Conservation (phyloP, 2,329 filamentous ascomycete genomes). For the Aspergillus transmontanensis region DNA sequence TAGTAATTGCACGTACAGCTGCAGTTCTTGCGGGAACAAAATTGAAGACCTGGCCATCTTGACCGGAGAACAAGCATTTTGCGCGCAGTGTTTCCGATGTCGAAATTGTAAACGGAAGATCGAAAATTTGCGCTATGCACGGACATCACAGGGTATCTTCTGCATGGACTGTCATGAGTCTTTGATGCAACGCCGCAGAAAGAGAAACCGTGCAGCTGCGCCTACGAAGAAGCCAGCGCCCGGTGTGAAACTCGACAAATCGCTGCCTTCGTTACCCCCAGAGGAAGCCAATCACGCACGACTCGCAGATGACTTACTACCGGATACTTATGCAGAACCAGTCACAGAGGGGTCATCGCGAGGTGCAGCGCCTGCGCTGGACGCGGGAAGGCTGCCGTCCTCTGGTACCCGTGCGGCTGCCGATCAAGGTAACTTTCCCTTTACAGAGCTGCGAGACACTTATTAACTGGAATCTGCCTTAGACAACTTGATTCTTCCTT, state of each 20-base stretch:
- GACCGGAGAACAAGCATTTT: slow-evolving; percentile 97
- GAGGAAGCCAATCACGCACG: slow-evolving; percentile 64
- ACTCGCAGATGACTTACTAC: slow-evolving; percentile 59
- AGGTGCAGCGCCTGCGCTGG: slow-evolving; percentile 25
- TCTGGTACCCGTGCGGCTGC: slow-evolving; percentile 25
- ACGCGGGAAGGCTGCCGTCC: slow-evolving; percentile 28
- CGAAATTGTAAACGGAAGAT: slow-evolving; percentile 99
- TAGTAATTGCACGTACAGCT: slow-evolving; percentile 99
- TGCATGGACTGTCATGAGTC: slow-evolving; percentile 99
- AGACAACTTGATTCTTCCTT: slow-evolving; percentile 70
- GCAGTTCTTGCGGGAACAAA: slow-evolving; percentile 93
- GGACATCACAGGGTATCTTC: slow-evolving; percentile 97
- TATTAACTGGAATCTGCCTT: background rate
- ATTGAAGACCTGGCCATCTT: slow-evolving; percentile 97
- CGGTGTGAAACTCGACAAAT: slow-evolving; percentile 78
- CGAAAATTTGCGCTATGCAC: slow-evolving; percentile 94
- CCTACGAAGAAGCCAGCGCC: slow-evolving; percentile 34
- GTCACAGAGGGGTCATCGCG: slow-evolving; percentile 29
- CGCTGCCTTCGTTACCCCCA: slow-evolving; percentile 84
- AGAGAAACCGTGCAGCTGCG: slow-evolving; percentile 71
- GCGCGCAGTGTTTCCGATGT: slow-evolving; percentile 94
- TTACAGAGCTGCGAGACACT: background rate
- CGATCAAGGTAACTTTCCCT: slow-evolving; percentile 33
- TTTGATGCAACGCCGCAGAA: slow-evolving; percentile 86
- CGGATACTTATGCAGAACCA: slow-evolving; percentile 64